Evolutionary conservation across 1,284 basidiomycete genomes (phyloP).

Genomic region (Moesziomyces globuligerus): DNA sequence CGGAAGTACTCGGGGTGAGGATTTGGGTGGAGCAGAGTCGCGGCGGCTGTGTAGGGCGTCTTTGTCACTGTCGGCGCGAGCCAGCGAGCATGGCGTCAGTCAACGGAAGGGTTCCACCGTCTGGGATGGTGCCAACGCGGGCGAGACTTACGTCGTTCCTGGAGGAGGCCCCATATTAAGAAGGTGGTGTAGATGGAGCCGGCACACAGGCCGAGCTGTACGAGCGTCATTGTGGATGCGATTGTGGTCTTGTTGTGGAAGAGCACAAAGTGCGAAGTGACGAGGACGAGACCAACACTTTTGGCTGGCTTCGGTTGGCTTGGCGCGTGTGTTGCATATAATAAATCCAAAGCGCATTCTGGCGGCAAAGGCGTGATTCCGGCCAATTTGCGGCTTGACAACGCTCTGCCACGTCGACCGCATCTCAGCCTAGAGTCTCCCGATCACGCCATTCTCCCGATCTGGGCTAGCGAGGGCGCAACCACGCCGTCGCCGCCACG

Average conservation of each 20-base stretch:
- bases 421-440: no score
- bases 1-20: slow-evolving; percentile 72
- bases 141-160: slow-evolving; percentile 55
- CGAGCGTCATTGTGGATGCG: slow-evolving; percentile 26
- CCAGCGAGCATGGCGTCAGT: neutral
- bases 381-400: neutral
- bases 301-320: neutral
- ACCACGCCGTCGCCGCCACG: no score
- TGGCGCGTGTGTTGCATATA: neutral
- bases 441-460: no score
- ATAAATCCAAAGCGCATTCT: neutral
- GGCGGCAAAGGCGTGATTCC: no score
- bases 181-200: slow-evolving; percentile 64
- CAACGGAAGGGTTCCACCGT: neutral
- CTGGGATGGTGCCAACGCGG: neutral
- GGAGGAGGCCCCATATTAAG: slow-evolving; percentile 65
- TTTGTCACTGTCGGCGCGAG: slow-evolving; percentile 56
- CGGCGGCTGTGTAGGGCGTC: slow-evolving; percentile 51
- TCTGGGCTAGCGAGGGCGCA: no score
- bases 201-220: slow-evolving; percentile 59
- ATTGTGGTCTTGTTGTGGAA: slow-evolving; percentile 3
- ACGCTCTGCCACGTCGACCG: slow-evolving; percentile 3
- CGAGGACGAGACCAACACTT: neutral
- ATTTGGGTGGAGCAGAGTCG: slow-evolving; percentile 48
- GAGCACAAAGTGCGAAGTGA: neutral